Percentiles rank a stretch among this genome's conserved stretches.
Evolutionary conservation across 2,329 filamentous ascomycete species (phyloP).

Genomic region (Septoria petroselini): DNA sequence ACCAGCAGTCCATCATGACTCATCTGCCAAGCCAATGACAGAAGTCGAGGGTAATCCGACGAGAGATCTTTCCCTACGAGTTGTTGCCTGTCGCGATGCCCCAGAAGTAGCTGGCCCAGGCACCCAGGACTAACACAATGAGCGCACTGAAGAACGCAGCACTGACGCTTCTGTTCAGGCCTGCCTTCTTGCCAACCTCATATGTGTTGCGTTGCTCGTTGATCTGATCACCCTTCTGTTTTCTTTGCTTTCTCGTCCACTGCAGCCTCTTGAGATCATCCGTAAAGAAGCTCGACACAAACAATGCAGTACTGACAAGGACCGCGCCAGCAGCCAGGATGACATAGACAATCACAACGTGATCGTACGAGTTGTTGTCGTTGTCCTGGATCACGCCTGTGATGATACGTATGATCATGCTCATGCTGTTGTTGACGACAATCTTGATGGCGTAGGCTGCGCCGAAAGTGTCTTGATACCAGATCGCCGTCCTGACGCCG

Average conservation of each 20-base stretch:
- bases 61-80: neutral
- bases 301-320: slow-evolving; percentile 44
- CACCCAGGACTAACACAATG: slow-evolving; percentile 50
- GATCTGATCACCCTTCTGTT: slow-evolving; percentile 46
- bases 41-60: too few species aligned
- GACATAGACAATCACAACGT: slow-evolving; percentile 56
- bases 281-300: slow-evolving; percentile 42
- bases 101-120: slow-evolving; percentile 60
- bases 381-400: slow-evolving; percentile 59
- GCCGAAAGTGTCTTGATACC: slow-evolving; percentile 59
- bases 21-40: too few species aligned
- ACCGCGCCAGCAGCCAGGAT: slow-evolving; percentile 52
- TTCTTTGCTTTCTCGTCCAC: slow-evolving; percentile 57
- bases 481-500: slow-evolving; percentile 58
- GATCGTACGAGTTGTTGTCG: slow-evolving; percentile 55
- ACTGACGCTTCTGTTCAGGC: slow-evolving; percentile 41
- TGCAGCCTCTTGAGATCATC: slow-evolving; percentile 52
- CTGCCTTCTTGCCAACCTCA: slow-evolving; percentile 36
- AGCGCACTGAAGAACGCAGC: slow-evolving; percentile 45
- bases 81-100: slow-evolving; percentile 56
- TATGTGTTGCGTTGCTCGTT: slow-evolving; percentile 45
- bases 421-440: slow-evolving; percentile 62
- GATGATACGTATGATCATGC: slow-evolving; percentile 57
- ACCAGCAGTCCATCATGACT: too few species aligned
- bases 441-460: slow-evolving; percentile 60